Evolutionary conservation across 768 basidiomycete species (phyloP).

Genomic region (Psilocybe sp.): DNA sequence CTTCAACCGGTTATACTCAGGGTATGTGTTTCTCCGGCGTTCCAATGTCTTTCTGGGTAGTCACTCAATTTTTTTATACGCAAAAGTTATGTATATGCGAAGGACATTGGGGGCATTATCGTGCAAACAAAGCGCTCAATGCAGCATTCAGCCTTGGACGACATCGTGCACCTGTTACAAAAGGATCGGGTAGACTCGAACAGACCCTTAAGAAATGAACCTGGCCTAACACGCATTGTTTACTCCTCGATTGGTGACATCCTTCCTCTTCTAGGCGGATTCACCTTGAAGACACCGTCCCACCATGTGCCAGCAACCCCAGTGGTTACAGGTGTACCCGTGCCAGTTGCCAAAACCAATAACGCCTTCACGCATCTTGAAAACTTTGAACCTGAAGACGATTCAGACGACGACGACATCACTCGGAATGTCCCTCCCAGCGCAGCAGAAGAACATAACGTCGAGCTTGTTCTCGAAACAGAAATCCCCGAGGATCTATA

Average conservation of each 20-base stretch:
- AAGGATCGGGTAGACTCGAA: not conserved
- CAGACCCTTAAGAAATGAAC: slow-evolving; percentile 1
- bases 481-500: slow-evolving; percentile 12
- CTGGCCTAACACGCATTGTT: slow-evolving; percentile 10
- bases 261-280: slow-evolving; percentile 3
- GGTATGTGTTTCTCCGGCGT: slow-evolving; percentile 1
- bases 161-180: slow-evolving; percentile 11
- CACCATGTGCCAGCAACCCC: not conserved
- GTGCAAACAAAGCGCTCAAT: slow-evolving; percentile 13
- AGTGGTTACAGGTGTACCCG: not conserved
- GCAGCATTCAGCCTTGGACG: slow-evolving; percentile 11
- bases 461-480: slow-evolving; percentile 5
- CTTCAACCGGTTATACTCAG: slow-evolving; percentile 6
- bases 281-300: not conserved
- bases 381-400: not conserved
- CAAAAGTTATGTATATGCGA: slow-evolving; percentile 11
- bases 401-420: not conserved
- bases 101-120: slow-evolving; percentile 1
- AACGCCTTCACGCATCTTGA: not conserved
- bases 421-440: not conserved
- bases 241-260: slow-evolving; percentile 13
- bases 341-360: not conserved
- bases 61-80: too few relatives aligned
- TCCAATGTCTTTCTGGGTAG: not conserved
- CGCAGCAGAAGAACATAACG: slow-evolving; percentile 1